Conservation (phyloP, 2,329 filamentous ascomycete genomes). For the Metarhizium brunneum region DNA sequence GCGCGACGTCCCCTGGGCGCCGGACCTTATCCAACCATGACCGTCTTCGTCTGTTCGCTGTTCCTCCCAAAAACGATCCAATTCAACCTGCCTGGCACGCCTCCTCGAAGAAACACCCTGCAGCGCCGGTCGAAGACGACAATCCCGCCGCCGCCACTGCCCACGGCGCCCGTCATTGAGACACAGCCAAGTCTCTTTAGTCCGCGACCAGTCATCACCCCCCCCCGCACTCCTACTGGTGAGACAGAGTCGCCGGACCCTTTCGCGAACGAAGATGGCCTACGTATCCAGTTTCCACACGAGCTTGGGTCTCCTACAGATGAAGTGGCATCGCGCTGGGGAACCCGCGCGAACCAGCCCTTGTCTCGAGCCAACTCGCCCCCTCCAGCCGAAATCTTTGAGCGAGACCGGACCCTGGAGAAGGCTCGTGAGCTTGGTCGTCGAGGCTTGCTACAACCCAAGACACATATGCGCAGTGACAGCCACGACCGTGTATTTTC, state of each 20-base stretch:
- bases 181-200: conserved; percentile 45
- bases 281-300: conserved; percentile 46
- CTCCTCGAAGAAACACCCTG: conserved; percentile 26
- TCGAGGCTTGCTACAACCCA: conserved; percentile 48
- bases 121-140: conserved; percentile 20
- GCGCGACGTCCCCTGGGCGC: background rate
- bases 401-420: conserved; percentile 48
- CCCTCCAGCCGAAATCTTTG: conserved; percentile 66
- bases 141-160: conserved; percentile 16
- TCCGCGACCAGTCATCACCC: conserved; percentile 39
- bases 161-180: conserved; percentile 18
- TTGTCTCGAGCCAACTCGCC: conserved; percentile 64
- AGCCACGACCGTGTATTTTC: conserved; percentile 64
- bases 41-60: conserved; percentile 32
- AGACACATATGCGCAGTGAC: conserved; percentile 42
- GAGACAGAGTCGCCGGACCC: conserved; percentile 35
- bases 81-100: conserved; percentile 60
- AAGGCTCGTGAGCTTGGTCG: conserved; percentile 50
- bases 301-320: conserved; percentile 58
- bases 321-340: conserved; percentile 69
- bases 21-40: conserved; percentile 22
- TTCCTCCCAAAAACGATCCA: conserved; percentile 90
- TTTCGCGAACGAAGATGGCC: conserved; percentile 49
- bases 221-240: conserved; percentile 44
- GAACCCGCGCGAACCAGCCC: conserved; percentile 66